A percentile compares a stretch with the other conserved stretches of the same genome.
These are phyloP conservation scores for Termitomyces eurrhizus DNA, from an alignment of 768 basidiomycete species.

Conservation along the genomic window DNA sequence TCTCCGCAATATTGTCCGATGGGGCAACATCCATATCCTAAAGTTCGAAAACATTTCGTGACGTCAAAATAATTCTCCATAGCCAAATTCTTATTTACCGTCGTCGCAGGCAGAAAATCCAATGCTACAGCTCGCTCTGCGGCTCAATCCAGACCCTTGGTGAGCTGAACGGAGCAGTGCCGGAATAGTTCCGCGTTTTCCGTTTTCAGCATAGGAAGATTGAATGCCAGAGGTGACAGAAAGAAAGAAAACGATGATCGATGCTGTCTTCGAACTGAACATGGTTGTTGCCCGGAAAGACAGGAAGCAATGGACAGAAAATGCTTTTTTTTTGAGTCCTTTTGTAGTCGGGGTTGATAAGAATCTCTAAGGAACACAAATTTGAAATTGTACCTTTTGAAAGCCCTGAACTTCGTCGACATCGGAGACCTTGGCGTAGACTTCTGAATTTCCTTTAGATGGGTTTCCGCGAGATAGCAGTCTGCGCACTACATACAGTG, in stretches of 20 bases:
- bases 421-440: neutral
- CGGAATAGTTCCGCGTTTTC: neutral
- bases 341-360: neutral
- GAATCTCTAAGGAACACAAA: neutral
- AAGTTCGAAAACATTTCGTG: neutral
- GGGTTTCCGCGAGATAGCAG: neutral
- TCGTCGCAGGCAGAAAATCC: neutral
- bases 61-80: neutral
- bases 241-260: neutral
- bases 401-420: neutral
- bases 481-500: neutral
- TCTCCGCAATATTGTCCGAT: conserved; percentile 20
- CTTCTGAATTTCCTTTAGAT: neutral
- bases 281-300: neutral
- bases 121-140: conserved; percentile 1
- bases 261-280: neutral
- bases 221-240: neutral
- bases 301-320: neutral
- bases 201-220: neutral
- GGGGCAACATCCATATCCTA: conserved; percentile 18
- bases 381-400: neutral
- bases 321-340: neutral
- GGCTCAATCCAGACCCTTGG: neutral
- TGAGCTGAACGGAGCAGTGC: conserved; percentile 2
- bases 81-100: neutral